Evolutionary conservation across 768 basidiomycete genomes (phyloP).

Genomic region (Lyophyllum shimeji): DNA sequence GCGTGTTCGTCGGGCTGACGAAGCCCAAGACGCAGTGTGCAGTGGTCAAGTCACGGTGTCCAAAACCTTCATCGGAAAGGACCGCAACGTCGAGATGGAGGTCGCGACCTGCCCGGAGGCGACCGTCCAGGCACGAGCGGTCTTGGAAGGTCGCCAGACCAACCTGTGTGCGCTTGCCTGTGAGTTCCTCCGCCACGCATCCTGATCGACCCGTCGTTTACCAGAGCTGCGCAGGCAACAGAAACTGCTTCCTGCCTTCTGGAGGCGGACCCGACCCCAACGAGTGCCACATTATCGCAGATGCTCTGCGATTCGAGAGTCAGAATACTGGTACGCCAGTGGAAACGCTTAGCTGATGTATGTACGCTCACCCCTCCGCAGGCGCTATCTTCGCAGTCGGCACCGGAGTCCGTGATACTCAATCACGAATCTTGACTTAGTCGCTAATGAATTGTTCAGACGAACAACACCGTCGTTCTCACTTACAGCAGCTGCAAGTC

Average conservation of each 20-base stretch:
- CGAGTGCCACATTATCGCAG: constrained; percentile 49
- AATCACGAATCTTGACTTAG: neutral
- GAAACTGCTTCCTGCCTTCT: constrained; percentile 44
- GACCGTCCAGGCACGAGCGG: constrained; percentile 8
- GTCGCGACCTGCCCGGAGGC: constrained; percentile 30
- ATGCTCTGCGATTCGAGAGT: constrained; percentile 45
- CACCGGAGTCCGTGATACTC: constrained; percentile 23
- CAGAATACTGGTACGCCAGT: constrained; percentile 27
- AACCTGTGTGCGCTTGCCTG: constrained; percentile 44
- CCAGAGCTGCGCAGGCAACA: constrained; percentile 27
- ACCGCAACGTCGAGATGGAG: constrained; percentile 41
- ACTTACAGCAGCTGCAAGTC: constrained; percentile 40
- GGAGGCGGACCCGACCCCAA: constrained; percentile 49
- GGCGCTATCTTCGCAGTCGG: constrained; percentile 27
- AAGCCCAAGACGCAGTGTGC: constrained; percentile 17
- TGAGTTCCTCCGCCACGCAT: constrained; percentile 16
- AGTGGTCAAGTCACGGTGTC: constrained; percentile 22
- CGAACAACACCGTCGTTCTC: constrained; percentile 40
- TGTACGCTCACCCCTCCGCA: neutral
- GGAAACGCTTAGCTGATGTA: neutral
- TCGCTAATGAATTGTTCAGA: constrained; percentile 14
- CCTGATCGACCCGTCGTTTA: no score
- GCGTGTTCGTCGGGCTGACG: neutral
- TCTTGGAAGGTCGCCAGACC: constrained; percentile 26
- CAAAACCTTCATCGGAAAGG: constrained; percentile 37